Base-by-base conservation (phyloP, 2,329 filamentous ascomycete species). In the Lasiodiplodia gonubiensis region DNA sequence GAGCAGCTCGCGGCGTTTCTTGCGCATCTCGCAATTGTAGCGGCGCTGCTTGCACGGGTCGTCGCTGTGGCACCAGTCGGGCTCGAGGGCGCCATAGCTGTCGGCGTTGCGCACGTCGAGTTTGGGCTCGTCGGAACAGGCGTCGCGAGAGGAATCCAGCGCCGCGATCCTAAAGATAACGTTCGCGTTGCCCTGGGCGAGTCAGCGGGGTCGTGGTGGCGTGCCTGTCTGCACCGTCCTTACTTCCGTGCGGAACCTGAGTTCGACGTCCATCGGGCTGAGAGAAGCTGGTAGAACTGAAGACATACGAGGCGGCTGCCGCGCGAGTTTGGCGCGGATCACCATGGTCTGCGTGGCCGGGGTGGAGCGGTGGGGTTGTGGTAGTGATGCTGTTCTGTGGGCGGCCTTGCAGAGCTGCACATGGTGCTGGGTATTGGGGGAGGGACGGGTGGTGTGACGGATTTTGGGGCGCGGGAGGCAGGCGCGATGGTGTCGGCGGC, bases 371-470 rank as follows among this genome's bases (percentile, higher is more conserved):
- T 66, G 64, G 64, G 64, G 53, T 66, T 52, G 53, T 57, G 64
- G 18, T 55, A 55, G 64, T 59, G 53, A 27, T 49, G 53, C 30
- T 66, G 46, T 65, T 49, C 39, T 57, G 64, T 51, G 39, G 52
- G 14, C 30, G 64, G 59, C 59, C 59, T 63, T 63, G 59, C 59
- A 59, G 61, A 70, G 72, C 73, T 71, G 72, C 74, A 69, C 21
- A 69, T 68, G 68, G 65, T 59, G 68, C 67, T 72, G 57, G 16
- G 25, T n/a, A 25, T 27, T 8, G 39, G 27, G 27, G 42, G n/a
- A 37, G 42, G 21, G n/a, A 23, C 18, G 12, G 35, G 59, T 63
- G 59, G 59, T 63, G 59, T 63, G 59, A 63, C 57, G 42, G 57
- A 33, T 25, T 39, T 59, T 59, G 55, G 57, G 54, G 57, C 57